phyloP scores from a whole-genome alignment of 306 rosid genomes.

The Prunus mira region DNA sequence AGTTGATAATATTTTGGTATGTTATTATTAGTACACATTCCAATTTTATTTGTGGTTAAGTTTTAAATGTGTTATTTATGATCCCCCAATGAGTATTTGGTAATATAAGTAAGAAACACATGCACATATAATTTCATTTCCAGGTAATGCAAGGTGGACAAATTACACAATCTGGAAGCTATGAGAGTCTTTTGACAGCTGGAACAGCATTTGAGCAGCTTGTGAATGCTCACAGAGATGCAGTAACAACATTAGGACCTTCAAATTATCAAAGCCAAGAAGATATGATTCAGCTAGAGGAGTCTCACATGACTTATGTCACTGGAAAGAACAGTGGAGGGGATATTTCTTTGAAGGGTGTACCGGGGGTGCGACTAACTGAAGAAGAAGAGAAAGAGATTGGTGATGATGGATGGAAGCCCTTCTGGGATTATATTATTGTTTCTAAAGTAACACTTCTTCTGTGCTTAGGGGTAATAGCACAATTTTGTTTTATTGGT shows the following conservation, averaged over 20 bases:
- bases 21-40: neutral
- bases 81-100: neutral
- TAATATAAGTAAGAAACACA: too few relatives aligned
- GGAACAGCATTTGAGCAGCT: constrained; percentile 79
- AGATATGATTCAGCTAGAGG: constrained; percentile 18
- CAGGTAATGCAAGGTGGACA: constrained; percentile 68
- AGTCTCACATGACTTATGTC: constrained; percentile 15
- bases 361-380: constrained; percentile 48
- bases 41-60: neutral
- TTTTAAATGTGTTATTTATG: neutral
- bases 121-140: neutral
- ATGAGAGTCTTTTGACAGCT: constrained; percentile 51
- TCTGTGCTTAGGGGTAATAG: constrained; percentile 25
- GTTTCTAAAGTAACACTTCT: constrained; percentile 40
- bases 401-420: constrained; percentile 73
- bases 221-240: constrained; percentile 71
- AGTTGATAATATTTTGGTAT: constrained; percentile 66
- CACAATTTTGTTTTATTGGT: constrained; percentile 33
- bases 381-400: constrained; percentile 67
- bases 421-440: constrained; percentile 55
- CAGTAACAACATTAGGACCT: constrained; percentile 32
- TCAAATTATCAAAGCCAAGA: constrained; percentile 24
- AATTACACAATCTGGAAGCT: constrained; percentile 62
- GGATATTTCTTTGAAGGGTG: constrained; percentile 29
- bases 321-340: constrained; percentile 30